These are phyloP conservation scores for Fraxinus angustifolia DNA, from an alignment of 305 asterid species.

Conservation along the genomic window DNA sequence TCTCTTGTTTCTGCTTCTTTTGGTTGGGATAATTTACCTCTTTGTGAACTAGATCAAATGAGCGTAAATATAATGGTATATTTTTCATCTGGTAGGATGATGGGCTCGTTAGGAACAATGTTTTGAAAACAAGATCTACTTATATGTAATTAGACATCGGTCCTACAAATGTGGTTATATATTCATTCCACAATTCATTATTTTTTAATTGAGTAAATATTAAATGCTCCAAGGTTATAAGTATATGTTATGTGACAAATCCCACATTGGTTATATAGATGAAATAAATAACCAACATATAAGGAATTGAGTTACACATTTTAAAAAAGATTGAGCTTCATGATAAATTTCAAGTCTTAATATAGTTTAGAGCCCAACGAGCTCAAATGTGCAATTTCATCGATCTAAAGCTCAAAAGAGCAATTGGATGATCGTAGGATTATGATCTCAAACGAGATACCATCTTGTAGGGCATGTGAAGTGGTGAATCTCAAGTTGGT, in stretches of 20 bases:
- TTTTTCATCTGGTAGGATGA: background rate
- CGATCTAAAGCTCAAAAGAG: background rate
- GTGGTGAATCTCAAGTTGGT: background rate
- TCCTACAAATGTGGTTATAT: background rate
- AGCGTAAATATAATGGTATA: background rate
- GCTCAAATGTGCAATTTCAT: background rate
- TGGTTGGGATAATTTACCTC: background rate
- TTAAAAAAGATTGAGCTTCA: background rate
- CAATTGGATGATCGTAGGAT: background rate
- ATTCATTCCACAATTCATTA: background rate
- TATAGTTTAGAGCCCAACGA: background rate
- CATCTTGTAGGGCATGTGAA: background rate
- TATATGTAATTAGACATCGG: too few species aligned
- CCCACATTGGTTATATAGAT: background rate
- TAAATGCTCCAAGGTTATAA: background rate
- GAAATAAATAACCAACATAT: background rate
- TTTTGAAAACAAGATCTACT: too few species aligned
- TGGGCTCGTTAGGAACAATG: background rate
- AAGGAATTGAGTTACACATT: background rate
- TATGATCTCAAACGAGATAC: background rate
- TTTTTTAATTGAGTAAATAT: background rate
- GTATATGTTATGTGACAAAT: too few species aligned
- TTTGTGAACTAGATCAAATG: background rate
- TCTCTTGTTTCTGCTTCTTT: background rate
- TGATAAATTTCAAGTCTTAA: background rate